Evolutionary conservation across 257 asterid species (phyloP).

Genomic region (Gentiana dahurica): DNA sequence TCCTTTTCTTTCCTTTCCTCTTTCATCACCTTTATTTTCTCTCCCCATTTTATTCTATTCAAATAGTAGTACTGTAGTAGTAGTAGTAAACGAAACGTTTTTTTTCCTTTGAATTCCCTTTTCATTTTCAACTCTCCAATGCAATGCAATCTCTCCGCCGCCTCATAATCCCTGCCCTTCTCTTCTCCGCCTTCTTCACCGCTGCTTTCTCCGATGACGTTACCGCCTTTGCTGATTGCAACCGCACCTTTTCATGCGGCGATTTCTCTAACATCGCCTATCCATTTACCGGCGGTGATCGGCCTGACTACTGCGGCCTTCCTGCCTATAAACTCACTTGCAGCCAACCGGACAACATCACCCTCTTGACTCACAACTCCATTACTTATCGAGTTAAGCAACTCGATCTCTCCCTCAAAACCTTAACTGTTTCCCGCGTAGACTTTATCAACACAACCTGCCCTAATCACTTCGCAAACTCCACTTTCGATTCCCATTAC

Average conservation of each 20-base stretch:
- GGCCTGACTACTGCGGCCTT: slow-evolving; percentile 50
- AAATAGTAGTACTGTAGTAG: too few species aligned
- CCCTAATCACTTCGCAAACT: slow-evolving; percentile 31
- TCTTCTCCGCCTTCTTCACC: slow-evolving; percentile 17
- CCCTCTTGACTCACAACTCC: slow-evolving; percentile 30
- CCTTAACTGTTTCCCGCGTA: slow-evolving; percentile 32
- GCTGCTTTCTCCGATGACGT: slow-evolving; percentile 15
- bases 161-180: not conserved
- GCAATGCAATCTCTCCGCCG: slow-evolving; percentile 10
- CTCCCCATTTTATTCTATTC: not conserved
- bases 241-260: slow-evolving; percentile 48
- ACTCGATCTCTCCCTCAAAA: slow-evolving; percentile 21
- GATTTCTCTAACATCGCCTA: slow-evolving; percentile 26
- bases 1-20: too few species aligned
- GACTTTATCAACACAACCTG: slow-evolving; percentile 40
- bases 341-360: slow-evolving; percentile 13
- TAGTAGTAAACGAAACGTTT: too few species aligned
- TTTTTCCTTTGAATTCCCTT: too few species aligned
- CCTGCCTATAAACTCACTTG: slow-evolving; percentile 46
- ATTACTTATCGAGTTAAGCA: slow-evolving; percentile 34
- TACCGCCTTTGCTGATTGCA: slow-evolving; percentile 26
- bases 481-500: slow-evolving; percentile 24
- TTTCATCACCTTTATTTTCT: not conserved
- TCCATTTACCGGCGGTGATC: slow-evolving; percentile 51
- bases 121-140: not conserved